These are phyloP conservation scores for Chromosphaera perkinsii DNA, from an alignment of 208 protist species.

Conservation along the genomic window DNA sequence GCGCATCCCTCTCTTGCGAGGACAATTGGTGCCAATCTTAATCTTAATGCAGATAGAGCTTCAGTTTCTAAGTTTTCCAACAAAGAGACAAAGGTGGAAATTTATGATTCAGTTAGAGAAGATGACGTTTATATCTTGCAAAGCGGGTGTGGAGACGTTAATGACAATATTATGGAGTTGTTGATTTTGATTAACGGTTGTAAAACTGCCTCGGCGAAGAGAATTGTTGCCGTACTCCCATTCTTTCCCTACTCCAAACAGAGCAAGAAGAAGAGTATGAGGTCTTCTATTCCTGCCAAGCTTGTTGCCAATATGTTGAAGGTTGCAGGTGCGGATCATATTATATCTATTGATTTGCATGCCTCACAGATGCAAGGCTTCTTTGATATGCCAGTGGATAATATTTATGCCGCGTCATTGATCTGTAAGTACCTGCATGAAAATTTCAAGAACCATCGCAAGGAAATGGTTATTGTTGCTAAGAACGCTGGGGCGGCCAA, in stretches of 20 bases:
- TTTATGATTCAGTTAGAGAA: slow-evolving; percentile 29
- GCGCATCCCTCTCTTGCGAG: no score
- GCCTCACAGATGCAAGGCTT: slow-evolving; percentile 41
- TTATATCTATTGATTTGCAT: slow-evolving; percentile 41
- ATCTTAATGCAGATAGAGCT: no score
- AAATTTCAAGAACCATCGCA: slow-evolving; percentile 5
- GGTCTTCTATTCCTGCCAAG: slow-evolving; percentile 27
- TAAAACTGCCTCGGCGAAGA: slow-evolving; percentile 22
- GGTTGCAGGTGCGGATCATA: slow-evolving; percentile 34
- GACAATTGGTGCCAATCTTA: no score
- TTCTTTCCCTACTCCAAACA: slow-evolving; percentile 25
- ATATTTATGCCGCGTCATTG: slow-evolving; percentile 16
- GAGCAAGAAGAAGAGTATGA: slow-evolving; percentile 33
- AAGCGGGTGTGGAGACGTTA: slow-evolving; percentile 28
- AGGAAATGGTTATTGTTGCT: slow-evolving; percentile 23
- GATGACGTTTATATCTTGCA: slow-evolving; percentile 37
- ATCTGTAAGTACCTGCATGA: slow-evolving; percentile 25
- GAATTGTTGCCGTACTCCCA: slow-evolving; percentile 37
- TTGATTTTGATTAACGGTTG: slow-evolving; percentile 33
- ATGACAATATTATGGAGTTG: slow-evolving; percentile 44
- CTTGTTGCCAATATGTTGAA: slow-evolving; percentile 37
- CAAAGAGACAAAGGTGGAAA: slow-evolving; percentile 29
- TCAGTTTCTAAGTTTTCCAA: no score
- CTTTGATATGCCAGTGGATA: slow-evolving; percentile 41
- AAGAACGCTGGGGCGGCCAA: slow-evolving; percentile 41